phyloP scores from a whole-genome alignment of 352 stramenopile genomes.

The Elongisporangium anandrum region DNA sequence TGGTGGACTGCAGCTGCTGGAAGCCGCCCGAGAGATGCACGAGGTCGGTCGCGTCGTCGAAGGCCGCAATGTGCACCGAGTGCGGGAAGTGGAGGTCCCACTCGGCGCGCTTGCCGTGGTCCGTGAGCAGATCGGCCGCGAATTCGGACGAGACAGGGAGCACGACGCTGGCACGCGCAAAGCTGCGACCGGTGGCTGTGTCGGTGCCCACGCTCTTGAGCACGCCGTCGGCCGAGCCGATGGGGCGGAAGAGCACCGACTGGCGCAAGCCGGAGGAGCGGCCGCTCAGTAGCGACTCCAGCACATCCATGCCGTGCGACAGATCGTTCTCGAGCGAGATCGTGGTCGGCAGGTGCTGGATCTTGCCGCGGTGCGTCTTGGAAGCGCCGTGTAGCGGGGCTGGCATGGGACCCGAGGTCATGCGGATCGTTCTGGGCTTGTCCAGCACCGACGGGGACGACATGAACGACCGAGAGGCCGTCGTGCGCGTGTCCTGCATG shows the following conservation, averaged over 20 bases:
- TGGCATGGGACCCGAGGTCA: not conserved
- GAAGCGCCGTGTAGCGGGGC: not conserved
- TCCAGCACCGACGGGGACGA: conserved; percentile 13
- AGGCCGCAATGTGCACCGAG: conserved; percentile 59
- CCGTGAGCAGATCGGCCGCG: conserved; percentile 50
- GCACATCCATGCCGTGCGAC: conserved; percentile 51
- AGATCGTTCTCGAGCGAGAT: conserved; percentile 78
- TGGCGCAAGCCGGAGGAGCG: conserved; percentile 16
- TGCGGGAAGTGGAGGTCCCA: conserved; percentile 76
- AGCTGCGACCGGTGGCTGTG: conserved; percentile 26
- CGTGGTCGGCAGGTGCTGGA: conserved; percentile 57
- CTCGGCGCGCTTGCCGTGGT: conserved; percentile 64
- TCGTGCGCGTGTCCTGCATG: conserved; percentile 12
- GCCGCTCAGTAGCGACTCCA: conserved; percentile 51
- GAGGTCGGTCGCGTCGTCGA: conserved; percentile 71
- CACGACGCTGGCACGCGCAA: conserved; percentile 59
- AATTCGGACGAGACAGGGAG: conserved; percentile 64
- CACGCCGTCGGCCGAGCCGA: conserved; percentile 50
- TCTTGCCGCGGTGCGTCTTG: conserved; percentile 26
- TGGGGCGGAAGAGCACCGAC: conserved; percentile 48
- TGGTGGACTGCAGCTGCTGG: conserved; percentile 36
- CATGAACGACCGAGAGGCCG: conserved; percentile 9
- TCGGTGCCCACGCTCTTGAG: conserved; percentile 55
- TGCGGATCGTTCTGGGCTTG: conserved; percentile 1
- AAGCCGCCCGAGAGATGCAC: conserved; percentile 59